Base-by-base conservation (phyloP, 805 yeast genomes). In the Scheffersomyces stipitis region DNA sequence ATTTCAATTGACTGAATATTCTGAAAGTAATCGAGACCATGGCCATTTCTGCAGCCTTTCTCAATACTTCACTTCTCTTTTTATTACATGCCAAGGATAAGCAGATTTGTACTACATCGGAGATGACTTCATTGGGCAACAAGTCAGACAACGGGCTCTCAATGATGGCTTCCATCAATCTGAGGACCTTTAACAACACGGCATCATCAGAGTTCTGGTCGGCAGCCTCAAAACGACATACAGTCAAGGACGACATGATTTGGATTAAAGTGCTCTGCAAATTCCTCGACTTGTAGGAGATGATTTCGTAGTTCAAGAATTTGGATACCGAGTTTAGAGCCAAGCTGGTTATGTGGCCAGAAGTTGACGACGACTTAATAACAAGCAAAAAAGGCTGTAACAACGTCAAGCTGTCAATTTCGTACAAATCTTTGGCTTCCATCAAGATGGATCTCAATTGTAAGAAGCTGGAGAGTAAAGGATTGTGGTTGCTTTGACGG, bases 171-270 rank as follows among this genome's bases (percentile, higher is more conserved):
- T 88, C 91, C 49, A 91, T 68, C 17, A 91, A 66, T 30, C 83
- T 71, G 44, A 93, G 75, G 15, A 93, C 95, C 53, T 86, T 86
- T 34, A 91, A 71, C 31, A 93, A 66, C 3, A 93, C 91, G 0
- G 95, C 86, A 57, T 93, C 99, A 63, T 93, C 98, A 29, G 87
- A 83, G 24, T 83, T 76, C 57, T 88, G 95, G 55, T 90, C 96
- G 0, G 93, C 84, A 2, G 96, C 96, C 66, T 93, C 97, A 57
- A 93, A 93, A 31, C 96, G 78, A 62, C 98, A 93, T 56, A 88
- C 96, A 1, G 98, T 86, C 44, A 93, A 71, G 0, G 97, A 77
- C 22, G 78, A 76, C 7, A 83, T 76, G 32, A 85, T 73, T 52
- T 86, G 87, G 13, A 80, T 75, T 42, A 86, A 61, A 1, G 84